Conservation (phyloP, 768 basidiomycete genomes). For the Porphyrellus cyaneotinctus region DNA sequence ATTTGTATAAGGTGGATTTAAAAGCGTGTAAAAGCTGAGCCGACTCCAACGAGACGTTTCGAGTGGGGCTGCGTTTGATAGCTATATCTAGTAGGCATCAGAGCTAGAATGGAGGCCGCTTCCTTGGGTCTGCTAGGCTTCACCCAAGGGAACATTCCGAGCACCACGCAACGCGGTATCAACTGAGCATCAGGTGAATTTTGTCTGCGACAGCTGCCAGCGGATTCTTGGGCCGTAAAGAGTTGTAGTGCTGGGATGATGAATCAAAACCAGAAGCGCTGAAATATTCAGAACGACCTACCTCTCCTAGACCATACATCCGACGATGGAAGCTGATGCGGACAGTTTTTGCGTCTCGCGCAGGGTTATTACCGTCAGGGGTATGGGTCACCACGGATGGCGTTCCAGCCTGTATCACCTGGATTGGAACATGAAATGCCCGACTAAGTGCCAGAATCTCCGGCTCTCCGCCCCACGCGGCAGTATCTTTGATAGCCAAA, state of each 20-base stretch:
- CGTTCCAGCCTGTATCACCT: slow-evolving; percentile 80
- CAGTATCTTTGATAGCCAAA: slow-evolving; percentile 69
- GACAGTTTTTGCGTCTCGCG: slow-evolving; percentile 40
- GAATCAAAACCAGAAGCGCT: slow-evolving; percentile 3
- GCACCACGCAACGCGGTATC: not conserved
- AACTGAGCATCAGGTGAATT: slow-evolving; percentile 30
- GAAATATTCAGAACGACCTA: slow-evolving; percentile 34
- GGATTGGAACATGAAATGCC: slow-evolving; percentile 78
- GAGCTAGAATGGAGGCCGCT: not conserved
- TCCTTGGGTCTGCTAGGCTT: not conserved
- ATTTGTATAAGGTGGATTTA: not conserved
- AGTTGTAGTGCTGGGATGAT: slow-evolving; percentile 76
- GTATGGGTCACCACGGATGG: slow-evolving; percentile 84
- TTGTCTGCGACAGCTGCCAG: slow-evolving; percentile 28
- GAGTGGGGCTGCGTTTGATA: not conserved
- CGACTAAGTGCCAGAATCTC: slow-evolving; percentile 89
- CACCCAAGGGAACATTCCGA: not conserved
- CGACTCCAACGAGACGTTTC: not conserved
- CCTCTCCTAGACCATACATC: slow-evolving; percentile 96
- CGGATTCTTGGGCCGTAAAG: slow-evolving; percentile 55
- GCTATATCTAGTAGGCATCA: not conserved
- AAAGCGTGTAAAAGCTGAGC: not conserved
- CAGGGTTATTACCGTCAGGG: slow-evolving; percentile 39
- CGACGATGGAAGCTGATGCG: slow-evolving; percentile 89
- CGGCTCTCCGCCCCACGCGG: slow-evolving; percentile 96